Base-by-base conservation (phyloP, 495 filamentous ascomycete genomes). In the Astrocystis sublimbata region DNA sequence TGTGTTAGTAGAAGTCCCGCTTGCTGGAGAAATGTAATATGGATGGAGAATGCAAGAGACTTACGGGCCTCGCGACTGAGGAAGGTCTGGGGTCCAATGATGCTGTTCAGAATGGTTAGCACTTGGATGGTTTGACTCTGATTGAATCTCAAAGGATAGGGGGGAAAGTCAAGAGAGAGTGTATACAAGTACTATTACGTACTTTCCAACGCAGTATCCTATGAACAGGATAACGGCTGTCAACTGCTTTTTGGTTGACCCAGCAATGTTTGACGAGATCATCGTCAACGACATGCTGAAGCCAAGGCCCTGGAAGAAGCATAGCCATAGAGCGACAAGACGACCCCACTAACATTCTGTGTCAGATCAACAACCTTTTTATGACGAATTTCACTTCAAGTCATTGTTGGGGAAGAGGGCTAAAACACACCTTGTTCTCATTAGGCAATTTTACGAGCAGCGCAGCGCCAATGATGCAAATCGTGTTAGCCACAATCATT, bases 391-490 rank as follows among this genome's bases (percentile, higher is more conserved):
- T n/a, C n/a, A n/a, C n/a, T n/a, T n/a, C n/a, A n/a, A n/a, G n/a
- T n/a, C n/a, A n/a, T n/a, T n/a, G 10, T 10, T 6, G n/a, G 9
- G 17, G 8, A 19, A 1, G 5, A 43, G 7, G 17, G 24, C 4
- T 1, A 1, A 17, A 15, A n/a, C 26, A 61, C 55, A 54, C 57
- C 61, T 65, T 65, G 13, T 60, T 58, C 26, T 45, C 50, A 10
- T 77, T 23, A 78, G 68, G 19, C 76, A 73, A 5, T 71, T 78
- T 78, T 72, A 82, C 70, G 73, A 81, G 61, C 64, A 19, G 73
- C 75, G 26, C 76, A 61, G 73, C 71, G 24, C 72, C 75, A 17
- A 73, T 52, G 52, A 77, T 68, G 45, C 71, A 75, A 2, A 76
- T 70, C 6, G 64, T 62, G 61, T 76, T 74, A 6, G 72, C 72